A percentile compares a stretch with the other conserved stretches of the same genome.
Conservation (phyloP, 306 rosid species). For the Glycine soja region DNA sequence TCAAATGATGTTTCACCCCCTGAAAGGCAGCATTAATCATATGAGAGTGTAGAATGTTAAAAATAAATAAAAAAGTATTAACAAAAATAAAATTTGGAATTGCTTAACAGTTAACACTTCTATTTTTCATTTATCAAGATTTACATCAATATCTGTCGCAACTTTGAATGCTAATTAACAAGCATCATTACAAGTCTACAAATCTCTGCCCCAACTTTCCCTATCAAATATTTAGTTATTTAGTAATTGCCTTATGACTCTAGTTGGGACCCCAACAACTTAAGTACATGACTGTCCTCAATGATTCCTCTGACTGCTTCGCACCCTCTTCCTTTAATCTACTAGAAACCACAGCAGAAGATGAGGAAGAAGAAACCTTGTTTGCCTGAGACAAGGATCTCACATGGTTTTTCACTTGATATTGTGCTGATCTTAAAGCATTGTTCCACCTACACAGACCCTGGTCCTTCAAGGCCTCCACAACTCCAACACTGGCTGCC, state of each 20-base stretch:
- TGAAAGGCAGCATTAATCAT: background rate
- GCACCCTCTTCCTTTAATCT: slow-evolving; percentile 51
- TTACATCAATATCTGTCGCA: slow-evolving; percentile 23
- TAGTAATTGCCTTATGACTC: background rate
- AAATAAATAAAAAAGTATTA: background rate
- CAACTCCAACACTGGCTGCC: slow-evolving; percentile 55
- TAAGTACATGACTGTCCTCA: slow-evolving; percentile 71
- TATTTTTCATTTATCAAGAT: slow-evolving; percentile 33
- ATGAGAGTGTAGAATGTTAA: background rate
- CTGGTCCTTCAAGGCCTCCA: slow-evolving; percentile 63
- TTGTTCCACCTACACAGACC: slow-evolving; percentile 63
- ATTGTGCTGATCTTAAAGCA: slow-evolving; percentile 49
- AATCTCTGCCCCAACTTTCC: background rate
- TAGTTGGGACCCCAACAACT: slow-evolving; percentile 60
- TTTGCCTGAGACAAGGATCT: slow-evolving; percentile 52
- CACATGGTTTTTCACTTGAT: slow-evolving; percentile 51
- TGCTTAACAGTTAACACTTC: background rate
- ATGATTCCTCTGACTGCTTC: slow-evolving; percentile 68
- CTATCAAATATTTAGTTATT: no score
- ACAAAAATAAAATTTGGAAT: background rate
- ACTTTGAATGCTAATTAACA: slow-evolving; percentile 10
- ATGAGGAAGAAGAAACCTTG: slow-evolving; percentile 45
- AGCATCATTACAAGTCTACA: background rate
- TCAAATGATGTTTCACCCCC: background rate
- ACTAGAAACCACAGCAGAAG: slow-evolving; percentile 46